Conservation (phyloP, 139 green algal species). For the Desmodesmus armatus region DNA sequence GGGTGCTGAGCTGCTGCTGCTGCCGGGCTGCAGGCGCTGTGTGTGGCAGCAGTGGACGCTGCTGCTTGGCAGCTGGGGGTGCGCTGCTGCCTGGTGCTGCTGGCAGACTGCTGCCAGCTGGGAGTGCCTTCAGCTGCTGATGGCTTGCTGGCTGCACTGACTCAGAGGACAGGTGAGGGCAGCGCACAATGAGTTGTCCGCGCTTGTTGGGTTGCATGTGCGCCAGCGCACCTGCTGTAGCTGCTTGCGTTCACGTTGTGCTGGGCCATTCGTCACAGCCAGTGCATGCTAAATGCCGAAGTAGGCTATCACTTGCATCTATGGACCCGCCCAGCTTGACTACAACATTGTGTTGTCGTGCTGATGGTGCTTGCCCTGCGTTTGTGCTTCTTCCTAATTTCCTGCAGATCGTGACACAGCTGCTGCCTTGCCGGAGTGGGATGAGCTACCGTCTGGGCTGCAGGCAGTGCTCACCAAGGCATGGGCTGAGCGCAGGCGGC, state of each 20-base stretch:
- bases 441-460: background rate
- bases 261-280: background rate
- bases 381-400: background rate
- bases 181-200: too few species aligned
- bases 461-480: background rate
- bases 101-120: background rate
- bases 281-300: background rate
- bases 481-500: background rate
- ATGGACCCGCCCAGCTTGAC: background rate
- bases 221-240: background rate
- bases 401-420: conserved; percentile 6
- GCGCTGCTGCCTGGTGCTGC: conserved; percentile 1
- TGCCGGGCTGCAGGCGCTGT: background rate
- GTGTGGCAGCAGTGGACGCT: background rate
- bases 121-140: conserved; percentile 16
- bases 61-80: background rate
- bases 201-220: too few species aligned
- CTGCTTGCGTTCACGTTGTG: background rate
- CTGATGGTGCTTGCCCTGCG: background rate
- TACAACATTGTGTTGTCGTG: background rate
- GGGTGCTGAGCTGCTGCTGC: conserved; percentile 33
- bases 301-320: too few species aligned
- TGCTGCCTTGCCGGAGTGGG: background rate
- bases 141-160: background rate
- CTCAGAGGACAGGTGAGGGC: background rate